Base-by-base conservation (phyloP, 192 early-diverging fungal species). In the Coemansia sp. region DNA sequence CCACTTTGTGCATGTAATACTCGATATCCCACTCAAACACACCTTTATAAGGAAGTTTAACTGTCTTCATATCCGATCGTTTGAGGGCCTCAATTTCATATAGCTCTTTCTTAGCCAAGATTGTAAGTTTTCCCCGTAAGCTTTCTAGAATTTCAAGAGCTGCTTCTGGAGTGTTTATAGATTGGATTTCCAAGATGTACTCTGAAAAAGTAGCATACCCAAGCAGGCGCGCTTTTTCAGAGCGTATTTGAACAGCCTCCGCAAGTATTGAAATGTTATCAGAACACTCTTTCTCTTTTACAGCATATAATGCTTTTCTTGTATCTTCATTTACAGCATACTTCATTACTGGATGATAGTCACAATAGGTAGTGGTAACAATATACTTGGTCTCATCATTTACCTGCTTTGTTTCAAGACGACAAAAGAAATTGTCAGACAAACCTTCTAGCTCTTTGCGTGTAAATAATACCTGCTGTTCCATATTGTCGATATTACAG, bases 21-120 rank as follows among this genome's bases (percentile, higher is more conserved):
- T 66, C 67, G 34, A 83, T 70, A 65, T 93, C 90, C 86, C 89
- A 93, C 3, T 84, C 57, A 50, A 86, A 67, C 18, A 93, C 25
- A 12, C 27, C 60, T 16, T 52, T 50, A 19, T 19, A 51, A 22
- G 60, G 60, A 19, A 34, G 22, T 7, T 31, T 4, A 6, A 34
- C 23, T 10, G 26, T 9, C 75, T 91, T 83, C 54, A 69, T 30
- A 65, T 67, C 31, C 54, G 72, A 61, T 48, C 59, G 54, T n/a
- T 64, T 73, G 61, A 67, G 50, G 34, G 67, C 22, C 80, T 71
- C 68, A 89, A 91, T 52, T 26, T 84, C 81, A 31, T 83, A 48
- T 18, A 90, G 60, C 7, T 57, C 62, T 22, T 77, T 55, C 16
- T 87, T 60, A 55, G 90, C 86, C 14, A 66, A 72, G 9, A 84